These are phyloP conservation scores for Phanerodontia chrysosporium DNA, from an alignment of 768 basidiomycete species.

Conservation along the genomic window DNA sequence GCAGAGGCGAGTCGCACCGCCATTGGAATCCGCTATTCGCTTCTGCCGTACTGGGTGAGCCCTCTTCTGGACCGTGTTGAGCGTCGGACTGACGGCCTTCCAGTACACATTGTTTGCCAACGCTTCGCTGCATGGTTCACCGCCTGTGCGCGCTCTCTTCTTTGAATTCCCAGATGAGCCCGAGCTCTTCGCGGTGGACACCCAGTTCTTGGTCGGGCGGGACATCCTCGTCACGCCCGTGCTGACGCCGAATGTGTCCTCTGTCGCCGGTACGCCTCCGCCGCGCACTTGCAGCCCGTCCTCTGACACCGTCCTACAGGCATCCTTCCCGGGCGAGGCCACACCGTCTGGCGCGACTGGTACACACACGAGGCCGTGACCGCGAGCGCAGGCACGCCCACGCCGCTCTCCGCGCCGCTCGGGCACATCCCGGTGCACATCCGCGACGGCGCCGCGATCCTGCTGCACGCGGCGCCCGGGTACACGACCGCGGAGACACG, in stretches of 20 bases:
- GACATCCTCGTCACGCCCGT: conserved; percentile 78
- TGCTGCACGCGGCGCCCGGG: conserved; percentile 56
- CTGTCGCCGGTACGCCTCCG: conserved; percentile 63
- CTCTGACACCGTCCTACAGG: conserved; percentile 32
- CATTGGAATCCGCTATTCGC: conserved; percentile 63
- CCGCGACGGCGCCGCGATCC: conserved; percentile 59
- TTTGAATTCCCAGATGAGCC: conserved; percentile 74
- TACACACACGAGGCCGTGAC: conserved; percentile 59
- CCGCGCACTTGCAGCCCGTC: too few species aligned
- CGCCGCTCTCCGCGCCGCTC: conserved; percentile 61
- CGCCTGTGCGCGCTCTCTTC: conserved; percentile 72
- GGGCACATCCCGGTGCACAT: conserved; percentile 75
- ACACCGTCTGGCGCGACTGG: conserved; percentile 67
- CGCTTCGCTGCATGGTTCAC: conserved; percentile 58
- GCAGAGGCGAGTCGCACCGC: conserved; percentile 69
- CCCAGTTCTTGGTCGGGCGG: conserved; percentile 69
- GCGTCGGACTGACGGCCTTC: conserved; percentile 9
- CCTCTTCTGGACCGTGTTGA: background rate
- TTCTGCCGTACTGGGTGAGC: conserved; percentile 78
- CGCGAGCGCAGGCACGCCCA: conserved; percentile 34
- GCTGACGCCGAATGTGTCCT: conserved; percentile 59
- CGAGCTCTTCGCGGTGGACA: conserved; percentile 55
- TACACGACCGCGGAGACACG: conserved; percentile 47
- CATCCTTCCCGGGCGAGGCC: conserved; percentile 59
- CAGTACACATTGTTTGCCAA: conserved; percentile 75